A percentile compares a stretch with the other conserved stretches of the same genome.
phyloP scores from a whole-genome alignment of 176 grass and related monocot genomes.

The Zoysia japonica region DNA sequence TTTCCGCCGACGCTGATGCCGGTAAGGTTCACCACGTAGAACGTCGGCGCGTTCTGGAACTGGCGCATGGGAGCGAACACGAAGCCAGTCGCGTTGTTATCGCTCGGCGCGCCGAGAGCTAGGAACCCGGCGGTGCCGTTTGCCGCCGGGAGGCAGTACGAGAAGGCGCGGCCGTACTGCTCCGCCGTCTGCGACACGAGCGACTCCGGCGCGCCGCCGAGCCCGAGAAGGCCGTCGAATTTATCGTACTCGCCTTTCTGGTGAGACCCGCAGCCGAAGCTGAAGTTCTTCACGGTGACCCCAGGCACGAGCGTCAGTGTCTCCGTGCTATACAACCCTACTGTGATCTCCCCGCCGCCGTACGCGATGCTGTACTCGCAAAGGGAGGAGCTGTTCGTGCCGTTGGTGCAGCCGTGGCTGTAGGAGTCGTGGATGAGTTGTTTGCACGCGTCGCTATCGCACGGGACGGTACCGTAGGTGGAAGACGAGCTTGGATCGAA shows the following conservation, averaged over 20 bases:
- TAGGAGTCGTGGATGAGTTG: not conserved
- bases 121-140: slow-evolving; percentile 47
- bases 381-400: not conserved
- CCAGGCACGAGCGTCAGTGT: slow-evolving; percentile 35
- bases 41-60: slow-evolving; percentile 9
- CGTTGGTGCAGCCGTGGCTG: not conserved
- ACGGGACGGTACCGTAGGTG: not conserved
- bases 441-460: not conserved
- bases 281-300: slow-evolving; percentile 20
- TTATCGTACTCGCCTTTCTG: slow-evolving; percentile 50
- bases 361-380: slow-evolving; percentile 34
- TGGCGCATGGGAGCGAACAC: slow-evolving; percentile 44
- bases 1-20: slow-evolving; percentile 52
- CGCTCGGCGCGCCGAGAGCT: slow-evolving; percentile 39
- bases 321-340: slow-evolving; percentile 54
- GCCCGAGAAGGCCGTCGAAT: slow-evolving; percentile 60
- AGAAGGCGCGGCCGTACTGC: slow-evolving; percentile 52
- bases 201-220: slow-evolving; percentile 50
- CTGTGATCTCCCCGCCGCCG: slow-evolving; percentile 14
- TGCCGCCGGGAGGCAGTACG: slow-evolving; percentile 61
- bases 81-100: slow-evolving; percentile 2
- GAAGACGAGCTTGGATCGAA: not conserved
- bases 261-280: slow-evolving; percentile 53
- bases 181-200: slow-evolving; percentile 53
- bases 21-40: slow-evolving; percentile 44